Base-by-base conservation (phyloP, 2,329 filamentous ascomycete genomes). In the Mycosphaerella arachidis region DNA sequence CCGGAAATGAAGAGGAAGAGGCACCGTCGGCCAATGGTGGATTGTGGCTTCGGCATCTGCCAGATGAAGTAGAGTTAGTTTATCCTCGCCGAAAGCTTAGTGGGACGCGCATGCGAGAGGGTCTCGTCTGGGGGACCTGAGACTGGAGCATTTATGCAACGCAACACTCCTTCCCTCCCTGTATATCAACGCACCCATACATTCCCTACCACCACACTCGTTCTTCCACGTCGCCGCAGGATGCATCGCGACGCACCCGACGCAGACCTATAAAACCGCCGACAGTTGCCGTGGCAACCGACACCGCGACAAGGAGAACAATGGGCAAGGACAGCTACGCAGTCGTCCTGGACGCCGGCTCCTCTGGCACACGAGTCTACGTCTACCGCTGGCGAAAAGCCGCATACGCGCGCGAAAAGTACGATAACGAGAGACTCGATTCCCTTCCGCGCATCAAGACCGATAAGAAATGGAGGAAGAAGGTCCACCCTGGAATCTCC, bases 311-410 rank as follows among this genome's bases (percentile, higher is more conserved):
- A 35, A 56, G 33, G 45, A 53, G 30, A 27, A 35, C n/a, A 43
- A 72, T 72, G 70, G 69, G 65, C 51, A 71, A 72, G 51, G 66
- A 72, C 63, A 55, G 81, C 79, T 97, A 95, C 82, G 94, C 92
- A 73, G 90, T 97, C 70, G 92, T 99, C 73, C 85, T 99, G 72
- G 94, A 99, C 83, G 94, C 94, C 74, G 94, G 94, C 68, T 97
- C 94, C 76, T 97, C 94, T 27, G 93, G 94, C 74, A 97, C 93
- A 70, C 89, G 94, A 73, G 83, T 96, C 64, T 91, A 99, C 75
- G 86, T 99, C 59, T 99, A 99, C 78, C 86, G 87, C 76, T 99
- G 94, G 94, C 85, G 92, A 71, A 89, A 95, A 71, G 86, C 87
- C 65, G 80, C 84, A 43, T 82, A 82, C 67, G 88, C 89, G 65